Evolutionary conservation across 2,329 filamentous ascomycete species (phyloP), one percentile per base, ranked within the genome.

Genomic region (Knufia fluminis): DNA sequence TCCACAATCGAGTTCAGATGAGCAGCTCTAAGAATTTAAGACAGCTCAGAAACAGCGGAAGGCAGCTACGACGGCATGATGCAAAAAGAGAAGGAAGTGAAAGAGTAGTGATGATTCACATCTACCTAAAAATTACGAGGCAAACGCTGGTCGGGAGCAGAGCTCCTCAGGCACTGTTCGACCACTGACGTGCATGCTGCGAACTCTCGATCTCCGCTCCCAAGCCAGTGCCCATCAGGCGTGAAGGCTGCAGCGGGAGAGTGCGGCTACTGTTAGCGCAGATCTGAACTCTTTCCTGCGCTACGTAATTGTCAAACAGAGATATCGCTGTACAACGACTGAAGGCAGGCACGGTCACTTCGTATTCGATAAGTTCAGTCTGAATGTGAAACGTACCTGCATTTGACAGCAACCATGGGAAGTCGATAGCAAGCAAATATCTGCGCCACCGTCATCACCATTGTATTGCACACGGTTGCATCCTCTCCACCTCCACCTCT

Each of bases 1-100:
- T 39, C 40, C 24, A 48, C 45, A 48, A 48, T 48, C 33, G 16
- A 40, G 24, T 32, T 20, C 42, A 36, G 33, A 7, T 8, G 33
- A 36, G 6, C 33, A 36, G n/a, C 33, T 36, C 16, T 14, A 4
- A 36, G 6, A 14, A 36, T 6, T 6, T 20, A 17, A 41, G n/a
- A 17, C 19, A 23, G 38, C 38, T 22, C 38, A 41, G 19, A 23
- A 3, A 6, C 38, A 41, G 19, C 22, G 35, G 9, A 41, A 14
- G 33, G n/a, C 16, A 14, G 6, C 33, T 36, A 8, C 33, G 33
- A 4, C n/a, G 7, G 33, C 6, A 36, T 6, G n/a, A 8, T 8
- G 7, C 26, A 28, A 28, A 14, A 16, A 36, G 33, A 36, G 33
- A 36, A 14, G 16, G 33, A 36, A 36, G 33, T 36, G 33, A 36